Evolutionary conservation across 2,329 filamentous ascomycete genomes (phyloP), one percentile per base, ranked within the genome.

Genomic region (Neonectria sp.): DNA sequence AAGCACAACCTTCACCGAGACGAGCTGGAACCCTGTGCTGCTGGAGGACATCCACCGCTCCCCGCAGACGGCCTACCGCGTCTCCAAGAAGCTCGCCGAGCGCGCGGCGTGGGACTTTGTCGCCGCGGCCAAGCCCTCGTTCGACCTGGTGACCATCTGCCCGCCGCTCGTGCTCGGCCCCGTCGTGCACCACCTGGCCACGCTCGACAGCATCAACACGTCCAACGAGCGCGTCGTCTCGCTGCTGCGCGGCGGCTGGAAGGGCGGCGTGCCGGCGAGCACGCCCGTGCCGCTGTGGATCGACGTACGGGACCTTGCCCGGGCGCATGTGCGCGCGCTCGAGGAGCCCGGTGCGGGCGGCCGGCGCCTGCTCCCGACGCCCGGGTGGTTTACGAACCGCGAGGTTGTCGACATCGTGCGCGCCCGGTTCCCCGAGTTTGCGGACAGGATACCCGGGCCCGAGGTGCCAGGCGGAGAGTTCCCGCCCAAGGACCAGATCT

Each of bases 121-220:
- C 29, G 75, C 73, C 35, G 66, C 72, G 17, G 77, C 83, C 68
- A 80, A 81, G 60, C 84, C 85, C 29, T 74, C 71, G 37, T 89
- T 88, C 67, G 84, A 86, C 73, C 76, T 89, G 17, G 86, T 82
- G 11, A 88, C 87, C 6, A 77, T 90, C 71, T 86, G 85, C 74
- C 88, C 88, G 52, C 86, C 87, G 13, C 77, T 88, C 57, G 87
- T 90, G 11, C 84, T 86, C 65, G 88, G 88, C 0, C 87, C 88
- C 17, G 80, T 87, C 4, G 83, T 81, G 37, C 85, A 86, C 75
- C 79, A 85, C 77, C 79, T 88, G 7, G 77, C 76, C 56, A 82
- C 80, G 33, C 78, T 86, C 2, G 79, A 82, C 52, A 78, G 76
- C 63, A 83, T 88, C 79, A 88, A 88, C 81, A 87, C 86, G 17